Conservation (phyloP, 257 asterid genomes). For the Penstemon newberryi region DNA sequence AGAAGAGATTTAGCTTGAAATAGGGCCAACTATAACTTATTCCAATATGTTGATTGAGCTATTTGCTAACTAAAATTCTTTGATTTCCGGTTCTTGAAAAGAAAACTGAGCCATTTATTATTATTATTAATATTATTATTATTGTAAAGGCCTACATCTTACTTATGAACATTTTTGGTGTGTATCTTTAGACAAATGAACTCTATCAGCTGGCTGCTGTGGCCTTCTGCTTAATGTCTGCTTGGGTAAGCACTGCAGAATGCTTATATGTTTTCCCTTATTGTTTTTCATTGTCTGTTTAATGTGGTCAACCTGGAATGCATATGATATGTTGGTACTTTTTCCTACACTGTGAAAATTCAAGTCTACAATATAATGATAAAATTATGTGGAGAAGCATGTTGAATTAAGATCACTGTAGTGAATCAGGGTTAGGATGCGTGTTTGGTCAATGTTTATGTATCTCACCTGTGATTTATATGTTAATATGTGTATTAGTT, state of each 20-base stretch:
- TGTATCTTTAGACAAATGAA: constrained; percentile 74
- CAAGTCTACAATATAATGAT: constrained; percentile 4
- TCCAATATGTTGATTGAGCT: constrained; percentile 16
- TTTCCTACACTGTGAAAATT: constrained; percentile 6
- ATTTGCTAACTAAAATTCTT: background rate
- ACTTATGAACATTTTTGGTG: constrained; percentile 30
- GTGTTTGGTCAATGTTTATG: constrained; percentile 22
- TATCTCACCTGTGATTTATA: background rate
- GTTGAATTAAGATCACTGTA: background rate
- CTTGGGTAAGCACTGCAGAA: constrained; percentile 70
- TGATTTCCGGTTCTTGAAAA: background rate
- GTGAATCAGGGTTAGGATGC: background rate
- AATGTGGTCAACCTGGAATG: constrained; percentile 16
- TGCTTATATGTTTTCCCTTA: background rate
- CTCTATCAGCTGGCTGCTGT: constrained; percentile 65
- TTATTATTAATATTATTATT: background rate
- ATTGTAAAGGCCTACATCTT: constrained; percentile 17
- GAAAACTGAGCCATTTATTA: background rate
- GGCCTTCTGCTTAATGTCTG: constrained; percentile 69
- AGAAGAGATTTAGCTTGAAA: background rate
- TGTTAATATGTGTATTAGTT: background rate
- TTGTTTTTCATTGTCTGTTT: constrained; percentile 8
- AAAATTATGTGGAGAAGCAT: constrained; percentile 15
- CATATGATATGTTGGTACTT: background rate
- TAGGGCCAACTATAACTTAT: constrained; percentile 8